These are phyloP conservation scores for Ganoderma meredithae DNA, from an alignment of 1,284 basidiomycete genomes.

Conservation along the genomic window DNA sequence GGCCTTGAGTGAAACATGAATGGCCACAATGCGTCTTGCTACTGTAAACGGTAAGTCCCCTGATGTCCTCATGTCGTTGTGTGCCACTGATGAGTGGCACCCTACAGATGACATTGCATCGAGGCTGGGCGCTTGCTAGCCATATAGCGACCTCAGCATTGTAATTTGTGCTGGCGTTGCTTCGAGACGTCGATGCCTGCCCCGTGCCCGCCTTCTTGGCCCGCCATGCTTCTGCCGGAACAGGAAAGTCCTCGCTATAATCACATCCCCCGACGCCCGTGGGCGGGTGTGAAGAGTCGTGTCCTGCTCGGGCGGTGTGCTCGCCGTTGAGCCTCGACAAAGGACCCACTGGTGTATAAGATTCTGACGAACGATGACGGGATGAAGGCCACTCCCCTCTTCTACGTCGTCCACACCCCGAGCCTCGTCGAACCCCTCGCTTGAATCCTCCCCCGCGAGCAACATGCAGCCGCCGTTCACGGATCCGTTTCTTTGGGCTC, in stretches of 20 bases:
- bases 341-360: background rate
- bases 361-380: background rate
- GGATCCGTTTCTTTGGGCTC: background rate
- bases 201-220: background rate
- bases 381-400: background rate
- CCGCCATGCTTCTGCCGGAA: background rate
- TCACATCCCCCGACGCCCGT: background rate
- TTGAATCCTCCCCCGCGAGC: background rate
- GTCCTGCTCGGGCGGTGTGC: background rate
- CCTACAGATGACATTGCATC: background rate
- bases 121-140: background rate
- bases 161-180: slow-evolving; percentile 4
- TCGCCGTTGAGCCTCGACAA: background rate
- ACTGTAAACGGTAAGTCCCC: background rate
- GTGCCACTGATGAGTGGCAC: slow-evolving; percentile 5
- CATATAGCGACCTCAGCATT: background rate
- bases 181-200: background rate
- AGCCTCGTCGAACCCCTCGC: background rate
- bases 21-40: background rate
- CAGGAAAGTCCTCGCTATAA: background rate
- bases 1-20: too few relatives aligned
- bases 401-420: background rate
- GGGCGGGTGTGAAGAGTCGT: background rate
- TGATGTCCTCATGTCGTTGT: background rate
- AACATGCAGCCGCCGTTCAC: background rate